These are phyloP conservation scores for Cucumis sativus DNA, from an alignment of 306 rosid genomes.

Conservation along the genomic window DNA sequence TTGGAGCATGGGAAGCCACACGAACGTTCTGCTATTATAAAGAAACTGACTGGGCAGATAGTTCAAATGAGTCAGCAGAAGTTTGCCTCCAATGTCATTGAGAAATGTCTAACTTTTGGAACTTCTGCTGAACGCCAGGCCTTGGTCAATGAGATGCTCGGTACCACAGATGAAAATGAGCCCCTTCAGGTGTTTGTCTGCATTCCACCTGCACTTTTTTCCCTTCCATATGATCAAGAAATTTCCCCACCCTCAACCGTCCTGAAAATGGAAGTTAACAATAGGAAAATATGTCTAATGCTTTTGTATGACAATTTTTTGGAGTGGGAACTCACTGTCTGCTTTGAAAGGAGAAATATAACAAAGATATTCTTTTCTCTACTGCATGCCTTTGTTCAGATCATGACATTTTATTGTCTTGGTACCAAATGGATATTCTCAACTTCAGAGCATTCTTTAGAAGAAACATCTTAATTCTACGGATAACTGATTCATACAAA, in stretches of 20 bases:
- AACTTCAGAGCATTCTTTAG: neutral
- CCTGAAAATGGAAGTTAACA: neutral
- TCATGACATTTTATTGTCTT: neutral
- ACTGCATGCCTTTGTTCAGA: neutral
- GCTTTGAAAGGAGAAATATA: neutral
- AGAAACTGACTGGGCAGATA: slow-evolving; percentile 66
- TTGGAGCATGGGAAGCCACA: slow-evolving; percentile 84
- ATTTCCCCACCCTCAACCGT: neutral
- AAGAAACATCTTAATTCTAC: neutral
- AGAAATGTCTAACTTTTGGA: slow-evolving; percentile 73
- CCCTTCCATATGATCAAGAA: neutral
- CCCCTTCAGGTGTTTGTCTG: slow-evolving; percentile 71
- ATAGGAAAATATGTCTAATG: neutral
- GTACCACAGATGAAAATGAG: slow-evolving; percentile 90
- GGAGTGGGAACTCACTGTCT: neutral
- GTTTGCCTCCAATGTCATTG: slow-evolving; percentile 90
- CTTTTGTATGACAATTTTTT: neutral
- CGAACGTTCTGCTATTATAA: slow-evolving; percentile 72
- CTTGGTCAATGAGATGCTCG: slow-evolving; percentile 85
- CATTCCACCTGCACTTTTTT: neutral
- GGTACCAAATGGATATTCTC: neutral
- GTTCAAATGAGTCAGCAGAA: slow-evolving; percentile 99
- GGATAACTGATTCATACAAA: neutral
- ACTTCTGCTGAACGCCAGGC: slow-evolving; percentile 64
- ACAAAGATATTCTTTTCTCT: neutral